Conservation (phyloP, 345 rosid species). For the Citrus cavaleriei region DNA sequence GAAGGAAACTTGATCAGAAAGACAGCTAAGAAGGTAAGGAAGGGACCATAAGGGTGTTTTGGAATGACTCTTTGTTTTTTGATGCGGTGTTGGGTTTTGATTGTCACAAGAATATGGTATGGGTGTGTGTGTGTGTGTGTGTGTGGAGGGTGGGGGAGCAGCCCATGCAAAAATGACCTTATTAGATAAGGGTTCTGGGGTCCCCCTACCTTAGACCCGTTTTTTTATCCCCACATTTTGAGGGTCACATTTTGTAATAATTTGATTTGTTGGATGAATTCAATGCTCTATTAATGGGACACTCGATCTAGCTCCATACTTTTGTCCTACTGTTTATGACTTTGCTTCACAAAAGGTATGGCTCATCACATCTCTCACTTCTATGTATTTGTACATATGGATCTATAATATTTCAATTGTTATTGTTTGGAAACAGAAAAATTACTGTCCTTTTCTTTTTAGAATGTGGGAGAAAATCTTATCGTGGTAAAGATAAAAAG, state of each 20-base stretch:
- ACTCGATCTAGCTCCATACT: conserved; percentile 17
- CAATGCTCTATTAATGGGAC: conserved; percentile 6
- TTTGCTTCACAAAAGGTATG: not conserved
- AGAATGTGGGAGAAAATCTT: not conserved
- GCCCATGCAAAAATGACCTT: conserved; percentile 30
- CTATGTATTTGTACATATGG: not conserved
- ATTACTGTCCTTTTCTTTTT: not conserved
- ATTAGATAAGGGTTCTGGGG: conserved; percentile 3
- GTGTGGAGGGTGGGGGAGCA: conserved; percentile 12
- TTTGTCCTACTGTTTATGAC: not conserved
- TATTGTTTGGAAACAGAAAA: not conserved
- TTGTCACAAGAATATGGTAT: conserved; percentile 12
- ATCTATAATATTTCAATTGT: not conserved
- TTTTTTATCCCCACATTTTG: not conserved
- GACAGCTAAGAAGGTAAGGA: conserved; percentile 43
- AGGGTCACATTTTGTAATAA: not conserved
- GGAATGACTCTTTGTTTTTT: not conserved
- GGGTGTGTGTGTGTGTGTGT: conserved; percentile 20
- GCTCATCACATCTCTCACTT: not conserved
- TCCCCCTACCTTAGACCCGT: conserved; percentile 4
- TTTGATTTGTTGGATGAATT: conserved; percentile 3
- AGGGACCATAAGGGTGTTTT: conserved; percentile 21
- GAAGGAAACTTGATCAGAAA: conserved; percentile 35
- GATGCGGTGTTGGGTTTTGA: not conserved
- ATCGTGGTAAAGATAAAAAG: too few relatives aligned